Percentiles rank a stretch among this genome's conserved stretches.
These are phyloP conservation scores for Gamsiella multidivaricata DNA, from an alignment of 192 early-diverging fungal genomes.

Conservation along the genomic window DNA sequence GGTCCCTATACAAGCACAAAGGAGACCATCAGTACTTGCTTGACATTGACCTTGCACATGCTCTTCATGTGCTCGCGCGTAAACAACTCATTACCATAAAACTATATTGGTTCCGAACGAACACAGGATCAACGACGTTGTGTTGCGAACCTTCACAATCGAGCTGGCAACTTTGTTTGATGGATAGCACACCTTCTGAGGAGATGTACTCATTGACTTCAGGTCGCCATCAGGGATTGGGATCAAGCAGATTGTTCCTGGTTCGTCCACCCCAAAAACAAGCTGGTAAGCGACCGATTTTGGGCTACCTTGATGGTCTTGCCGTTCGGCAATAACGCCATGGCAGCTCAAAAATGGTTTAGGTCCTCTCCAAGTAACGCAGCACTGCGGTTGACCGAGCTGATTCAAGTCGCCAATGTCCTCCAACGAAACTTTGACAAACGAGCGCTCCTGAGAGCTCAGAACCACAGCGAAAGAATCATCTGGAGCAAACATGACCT, in stretches of 20 bases:
- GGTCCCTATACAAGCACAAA: no score
- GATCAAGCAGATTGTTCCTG: constrained; percentile 13
- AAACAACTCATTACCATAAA: constrained; percentile 22
- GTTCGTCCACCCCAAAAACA: constrained; percentile 3
- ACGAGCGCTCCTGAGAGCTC: neutral
- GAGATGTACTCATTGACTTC: neutral
- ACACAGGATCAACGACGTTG: constrained; percentile 1
- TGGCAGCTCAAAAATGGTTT: neutral
- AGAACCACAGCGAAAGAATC: constrained; percentile 26
- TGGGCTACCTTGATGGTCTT: neutral
- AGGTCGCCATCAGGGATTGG: constrained; percentile 14
- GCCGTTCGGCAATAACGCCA: neutral
- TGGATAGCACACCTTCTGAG: neutral
- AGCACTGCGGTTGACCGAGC: no score
- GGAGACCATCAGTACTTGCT: no score
- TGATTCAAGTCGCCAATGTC: neutral
- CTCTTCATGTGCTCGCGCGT: no score
- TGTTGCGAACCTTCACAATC: neutral
- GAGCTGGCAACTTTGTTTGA: constrained; percentile 1
- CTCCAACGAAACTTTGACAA: constrained; percentile 6
- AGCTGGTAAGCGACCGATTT: neutral
- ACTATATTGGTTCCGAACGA: constrained; percentile 7
- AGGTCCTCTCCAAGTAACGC: neutral
- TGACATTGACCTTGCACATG: no score
- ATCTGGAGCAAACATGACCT: constrained; percentile 28